These are phyloP conservation scores for Pythium dissotocum DNA, from an alignment of 352 stramenopile species.

Conservation along the genomic window DNA sequence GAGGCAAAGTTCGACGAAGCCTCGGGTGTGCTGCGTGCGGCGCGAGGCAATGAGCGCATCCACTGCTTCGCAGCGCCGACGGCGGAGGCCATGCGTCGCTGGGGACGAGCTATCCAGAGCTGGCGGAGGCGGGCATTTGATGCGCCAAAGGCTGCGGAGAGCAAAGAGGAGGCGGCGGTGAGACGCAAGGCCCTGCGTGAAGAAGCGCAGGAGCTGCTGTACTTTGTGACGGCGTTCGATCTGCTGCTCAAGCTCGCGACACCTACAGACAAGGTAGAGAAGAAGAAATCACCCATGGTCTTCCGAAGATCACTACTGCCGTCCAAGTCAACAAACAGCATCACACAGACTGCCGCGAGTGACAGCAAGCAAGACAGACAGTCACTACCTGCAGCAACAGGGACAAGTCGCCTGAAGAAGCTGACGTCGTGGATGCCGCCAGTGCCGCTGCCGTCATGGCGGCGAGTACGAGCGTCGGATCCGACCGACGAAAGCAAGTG, in stretches of 20 bases:
- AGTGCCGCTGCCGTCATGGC: slow-evolving; percentile 16
- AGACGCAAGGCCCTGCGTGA: slow-evolving; percentile 12
- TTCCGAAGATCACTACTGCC: slow-evolving; percentile 14
- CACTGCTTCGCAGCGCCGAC: slow-evolving; percentile 55
- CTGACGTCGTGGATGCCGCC: slow-evolving; percentile 25
- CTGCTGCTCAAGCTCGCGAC: slow-evolving; percentile 20
- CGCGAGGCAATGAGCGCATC: slow-evolving; percentile 34
- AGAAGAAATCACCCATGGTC: not conserved
- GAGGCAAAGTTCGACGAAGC: slow-evolving; percentile 58
- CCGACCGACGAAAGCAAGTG: slow-evolving; percentile 7
- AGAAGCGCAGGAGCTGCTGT: slow-evolving; percentile 21
- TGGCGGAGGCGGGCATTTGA: slow-evolving; percentile 70
- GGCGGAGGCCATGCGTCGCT: slow-evolving; percentile 57
- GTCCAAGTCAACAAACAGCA: not conserved
- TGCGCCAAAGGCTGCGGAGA: slow-evolving; percentile 14
- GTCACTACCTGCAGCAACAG: slow-evolving; percentile 8
- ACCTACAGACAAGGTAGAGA: not conserved
- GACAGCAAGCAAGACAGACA: slow-evolving; percentile 13
- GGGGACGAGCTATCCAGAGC: slow-evolving; percentile 72
- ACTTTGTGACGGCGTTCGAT: slow-evolving; percentile 30
- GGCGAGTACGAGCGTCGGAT: slow-evolving; percentile 14
- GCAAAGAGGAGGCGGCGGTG: not conserved
- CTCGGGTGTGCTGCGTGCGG: slow-evolving; percentile 40
- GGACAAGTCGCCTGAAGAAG: slow-evolving; percentile 4
- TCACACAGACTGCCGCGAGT: not conserved